Base-by-base conservation (phyloP, 371 early-diverging fungal genomes). In the Syncephalastrum contaminatum region DNA sequence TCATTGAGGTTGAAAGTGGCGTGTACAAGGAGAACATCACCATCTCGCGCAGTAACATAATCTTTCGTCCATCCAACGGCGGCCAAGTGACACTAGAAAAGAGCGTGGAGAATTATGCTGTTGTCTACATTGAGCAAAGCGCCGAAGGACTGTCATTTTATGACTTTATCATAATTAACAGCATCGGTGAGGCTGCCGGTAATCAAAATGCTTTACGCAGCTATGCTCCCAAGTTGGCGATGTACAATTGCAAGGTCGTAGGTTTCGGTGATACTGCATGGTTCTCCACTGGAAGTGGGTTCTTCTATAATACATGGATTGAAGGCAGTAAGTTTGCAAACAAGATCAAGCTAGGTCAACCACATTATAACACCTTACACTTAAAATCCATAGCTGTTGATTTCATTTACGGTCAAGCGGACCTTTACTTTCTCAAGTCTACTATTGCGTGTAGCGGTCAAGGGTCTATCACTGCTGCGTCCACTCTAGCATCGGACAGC, bases 111-210 rank as follows among this genome's bases (percentile, higher is more conserved):
- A 22, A 51, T 30, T 50, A 57, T 22, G 50, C 58, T 4, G 58
- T 57, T 2, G 51, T 57, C 14, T 51, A 27, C 36, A 51, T 57
- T 45, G 51, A 57, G 4, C 20, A 20, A 4, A n/a, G 8, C 10
- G 49, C 48, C 16, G 44, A 43, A 13, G 19, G 43, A 20, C 15
- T 57, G 22, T 42, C 58, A 7, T 57, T 57, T 24, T 57, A 57
- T 19, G 47, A 57, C 25, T 50, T 57, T 51, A 20, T 36, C 16
- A 51, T 57, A 8, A 45, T 57, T 21, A 57, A 57, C 44, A 57
- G 36, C 12, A 57, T 57, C 25, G 58, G 58, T 16, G 58, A 57
- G 39, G 58, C 58, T 13, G 58, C 58, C 21, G 58, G 58, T 7
- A 57, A 57, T 18, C 58, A 57, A 42, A 57, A 51, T 8, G 58